These are phyloP conservation scores for Puccinia hordei DNA, from an alignment of 1,284 basidiomycete species.

Conservation along the genomic window DNA sequence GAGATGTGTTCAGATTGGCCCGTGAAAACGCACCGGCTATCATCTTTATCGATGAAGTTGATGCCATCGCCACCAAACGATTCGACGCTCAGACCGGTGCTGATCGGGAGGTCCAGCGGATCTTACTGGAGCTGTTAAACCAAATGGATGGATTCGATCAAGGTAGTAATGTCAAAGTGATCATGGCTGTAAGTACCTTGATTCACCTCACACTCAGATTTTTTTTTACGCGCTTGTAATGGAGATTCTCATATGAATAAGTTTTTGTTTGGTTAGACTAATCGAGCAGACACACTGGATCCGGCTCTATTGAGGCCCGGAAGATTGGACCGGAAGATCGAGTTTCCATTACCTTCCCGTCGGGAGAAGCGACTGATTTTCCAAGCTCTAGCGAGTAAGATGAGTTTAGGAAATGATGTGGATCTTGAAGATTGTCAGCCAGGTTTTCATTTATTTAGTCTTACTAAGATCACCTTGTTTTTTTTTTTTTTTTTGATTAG, in stretches of 20 bases:
- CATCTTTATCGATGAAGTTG: constrained; percentile 99
- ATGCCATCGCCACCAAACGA: constrained; percentile 98
- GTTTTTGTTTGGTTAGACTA: constrained; percentile 64
- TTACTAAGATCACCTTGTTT: background rate
- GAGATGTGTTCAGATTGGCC: constrained; percentile 96
- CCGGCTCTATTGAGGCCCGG: constrained; percentile 96
- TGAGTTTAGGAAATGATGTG: constrained; percentile 97
- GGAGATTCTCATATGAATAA: constrained; percentile 53
- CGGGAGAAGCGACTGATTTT: constrained; percentile 97
- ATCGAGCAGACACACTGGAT: constrained; percentile 92
- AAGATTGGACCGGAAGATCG: constrained; percentile 92
- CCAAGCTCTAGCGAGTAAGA: constrained; percentile 95
- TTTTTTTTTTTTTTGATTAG: background rate
- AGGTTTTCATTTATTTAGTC: constrained; percentile 52
- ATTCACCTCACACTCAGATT: constrained; percentile 68
- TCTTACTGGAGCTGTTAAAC: constrained; percentile 94
- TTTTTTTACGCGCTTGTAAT: background rate
- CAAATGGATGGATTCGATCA: constrained; percentile 99
- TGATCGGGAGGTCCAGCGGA: constrained; percentile 98
- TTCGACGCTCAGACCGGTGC: constrained; percentile 99
- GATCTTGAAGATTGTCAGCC: constrained; percentile 96
- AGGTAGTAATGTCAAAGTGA: constrained; percentile 98
- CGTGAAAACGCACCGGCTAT: constrained; percentile 96
- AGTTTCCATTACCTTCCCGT: constrained; percentile 91
- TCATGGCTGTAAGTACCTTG: constrained; percentile 81